Conservation (phyloP, 2,329 filamentous ascomycete species). For the Alternaria solani region DNA sequence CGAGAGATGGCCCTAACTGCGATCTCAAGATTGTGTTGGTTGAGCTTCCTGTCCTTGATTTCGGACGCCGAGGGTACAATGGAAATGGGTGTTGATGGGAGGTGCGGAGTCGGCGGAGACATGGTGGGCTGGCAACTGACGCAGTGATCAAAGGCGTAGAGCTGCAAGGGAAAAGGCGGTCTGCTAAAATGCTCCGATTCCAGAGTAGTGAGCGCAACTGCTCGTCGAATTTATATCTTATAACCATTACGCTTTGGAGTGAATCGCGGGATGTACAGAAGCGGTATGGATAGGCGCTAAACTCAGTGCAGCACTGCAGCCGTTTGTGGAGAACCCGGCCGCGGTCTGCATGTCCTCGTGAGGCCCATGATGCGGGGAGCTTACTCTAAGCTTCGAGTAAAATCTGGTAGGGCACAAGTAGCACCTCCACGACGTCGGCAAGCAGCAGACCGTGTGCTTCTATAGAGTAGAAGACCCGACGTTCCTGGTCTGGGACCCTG, state of each 20-base stretch:
- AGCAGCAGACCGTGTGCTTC: neutral
- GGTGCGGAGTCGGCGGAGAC: constrained; percentile 11
- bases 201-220: neutral
- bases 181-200: neutral
- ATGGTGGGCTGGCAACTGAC: constrained; percentile 17
- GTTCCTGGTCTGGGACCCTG: neutral
- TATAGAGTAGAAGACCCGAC: constrained; percentile 1
- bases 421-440: neutral
- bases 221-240: constrained; percentile 10
- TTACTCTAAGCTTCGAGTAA: constrained; percentile 4
- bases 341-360: neutral
- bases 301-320: constrained; percentile 15
- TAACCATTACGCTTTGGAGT: neutral
- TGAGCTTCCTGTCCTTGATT: constrained; percentile 50
- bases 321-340: constrained; percentile 12
- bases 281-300: constrained; percentile 22
- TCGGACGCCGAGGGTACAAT: constrained; percentile 56
- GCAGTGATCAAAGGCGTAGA: neutral
- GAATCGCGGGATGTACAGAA: constrained; percentile 14
- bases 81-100: constrained; percentile 42
- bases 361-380: constrained; percentile 5
- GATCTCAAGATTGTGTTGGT: constrained; percentile 62
- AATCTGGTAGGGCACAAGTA: neutral
- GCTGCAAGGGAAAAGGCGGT: neutral
- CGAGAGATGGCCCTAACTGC: constrained; percentile 37